A percentile compares a stretch with the other conserved stretches of the same genome.
These are phyloP conservation scores for Xylaria acuta DNA, from an alignment of 495 filamentous ascomycete species.

Conservation along the genomic window DNA sequence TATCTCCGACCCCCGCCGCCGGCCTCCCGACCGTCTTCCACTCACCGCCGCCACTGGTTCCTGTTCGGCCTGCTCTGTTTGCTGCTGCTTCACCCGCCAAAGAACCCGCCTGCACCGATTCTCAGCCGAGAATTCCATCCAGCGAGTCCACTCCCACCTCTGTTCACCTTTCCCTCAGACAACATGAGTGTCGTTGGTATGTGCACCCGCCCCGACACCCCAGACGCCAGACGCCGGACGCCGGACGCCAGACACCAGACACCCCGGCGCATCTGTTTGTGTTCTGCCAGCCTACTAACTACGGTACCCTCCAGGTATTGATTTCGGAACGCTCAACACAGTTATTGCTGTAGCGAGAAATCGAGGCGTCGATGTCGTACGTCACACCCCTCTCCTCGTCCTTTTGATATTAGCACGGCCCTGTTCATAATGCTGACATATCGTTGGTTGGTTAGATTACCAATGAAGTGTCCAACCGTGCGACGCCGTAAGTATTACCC, in stretches of 20 bases:
- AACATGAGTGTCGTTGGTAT: conserved; percentile 56
- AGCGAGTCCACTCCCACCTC: background rate
- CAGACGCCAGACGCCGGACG: no score
- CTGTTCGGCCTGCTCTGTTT: conserved; percentile 4
- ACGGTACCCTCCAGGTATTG: conserved; percentile 64
- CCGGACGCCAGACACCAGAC: background rate
- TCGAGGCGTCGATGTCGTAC: conserved; percentile 97
- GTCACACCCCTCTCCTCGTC: conserved; percentile 50
- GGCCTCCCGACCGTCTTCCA: background rate
- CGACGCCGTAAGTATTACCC: conserved; percentile 80
- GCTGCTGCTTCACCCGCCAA: background rate
- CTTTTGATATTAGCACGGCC: conserved; percentile 12
- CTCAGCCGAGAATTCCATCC: background rate
- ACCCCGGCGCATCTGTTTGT: background rate
- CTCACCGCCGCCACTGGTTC: conserved; percentile 11
- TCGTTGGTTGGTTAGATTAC: conserved; percentile 69
- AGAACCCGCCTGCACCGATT: background rate
- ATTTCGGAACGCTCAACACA: conserved; percentile 97
- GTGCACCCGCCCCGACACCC: conserved; percentile 13
- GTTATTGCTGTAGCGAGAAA: conserved; percentile 97
- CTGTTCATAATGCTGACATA: conserved; percentile 31
- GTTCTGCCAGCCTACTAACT: conserved; percentile 25
- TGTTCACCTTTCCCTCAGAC: conserved; percentile 31
- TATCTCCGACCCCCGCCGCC: conserved; percentile 12
- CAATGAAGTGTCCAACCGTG: conserved; percentile 98